Evolutionary conservation across 192 early-diverging fungal genomes (phyloP).

Genomic region (Jimgerdemannia lactiflua): DNA sequence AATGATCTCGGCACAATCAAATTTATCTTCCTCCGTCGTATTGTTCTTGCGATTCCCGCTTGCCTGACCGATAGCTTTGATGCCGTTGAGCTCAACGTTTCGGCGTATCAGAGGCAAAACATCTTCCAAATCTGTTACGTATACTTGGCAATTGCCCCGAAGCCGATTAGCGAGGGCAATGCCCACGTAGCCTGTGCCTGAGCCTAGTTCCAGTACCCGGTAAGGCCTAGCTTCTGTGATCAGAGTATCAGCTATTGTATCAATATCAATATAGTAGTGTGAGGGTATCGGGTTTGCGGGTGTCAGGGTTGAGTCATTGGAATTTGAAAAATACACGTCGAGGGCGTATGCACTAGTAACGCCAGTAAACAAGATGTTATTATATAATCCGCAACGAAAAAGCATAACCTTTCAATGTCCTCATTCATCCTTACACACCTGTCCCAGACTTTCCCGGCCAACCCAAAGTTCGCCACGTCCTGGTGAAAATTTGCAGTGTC

Average conservation of each 20-base stretch:
- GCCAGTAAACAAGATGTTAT: too few relatives aligned
- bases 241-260: not conserved
- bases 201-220: constrained; percentile 47
- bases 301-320: constrained; percentile 15
- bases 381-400: too few relatives aligned
- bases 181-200: constrained; percentile 51
- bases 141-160: constrained; percentile 20
- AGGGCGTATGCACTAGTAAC: constrained; percentile 39
- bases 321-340: constrained; percentile 33
- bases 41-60: not conserved
- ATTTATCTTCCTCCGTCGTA: not conserved
- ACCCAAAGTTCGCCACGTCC: constrained; percentile 42
- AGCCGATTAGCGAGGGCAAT: constrained; percentile 40
- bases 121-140: constrained; percentile 44
- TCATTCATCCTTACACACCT: constrained; percentile 25
- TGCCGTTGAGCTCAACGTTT: constrained; percentile 20
- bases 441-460: constrained; percentile 53
- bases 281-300: constrained; percentile 38
- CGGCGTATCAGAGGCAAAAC: constrained; percentile 42
- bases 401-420: not conserved
- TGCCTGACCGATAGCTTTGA: constrained; percentile 1
- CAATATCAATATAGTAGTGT: constrained; percentile 26
- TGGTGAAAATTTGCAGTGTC: constrained; percentile 19
- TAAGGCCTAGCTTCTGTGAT: constrained; percentile 4
- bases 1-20: constrained; percentile 15